phyloP scores from a whole-genome alignment of 2,329 filamentous ascomycete genomes.

The Fusarium paranaense region DNA sequence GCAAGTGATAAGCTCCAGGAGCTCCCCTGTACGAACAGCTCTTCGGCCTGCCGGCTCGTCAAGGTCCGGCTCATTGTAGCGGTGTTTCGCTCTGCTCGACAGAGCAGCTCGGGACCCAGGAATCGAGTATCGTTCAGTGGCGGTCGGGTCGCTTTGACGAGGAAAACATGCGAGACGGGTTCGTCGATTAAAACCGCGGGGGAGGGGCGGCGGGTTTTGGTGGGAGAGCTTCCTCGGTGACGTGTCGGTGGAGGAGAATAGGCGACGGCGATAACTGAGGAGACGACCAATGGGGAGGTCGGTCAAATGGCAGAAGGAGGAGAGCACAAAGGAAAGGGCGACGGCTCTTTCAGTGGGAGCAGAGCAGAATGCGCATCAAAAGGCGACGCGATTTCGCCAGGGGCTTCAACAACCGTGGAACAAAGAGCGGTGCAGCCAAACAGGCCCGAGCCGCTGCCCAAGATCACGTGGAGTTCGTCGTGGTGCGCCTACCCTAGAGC shows the following conservation, averaged over 20 bases:
- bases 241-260: conserved; percentile 35
- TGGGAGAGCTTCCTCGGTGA: conserved; percentile 35
- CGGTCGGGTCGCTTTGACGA: not conserved
- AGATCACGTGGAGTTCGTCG: not conserved
- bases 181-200: conserved; percentile 37
- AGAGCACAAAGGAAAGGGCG: conserved; percentile 28
- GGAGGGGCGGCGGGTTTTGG: conserved; percentile 39
- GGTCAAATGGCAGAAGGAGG: conserved; percentile 9
- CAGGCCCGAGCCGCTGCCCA: not conserved
- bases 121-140: not conserved
- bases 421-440: conserved; percentile 14
- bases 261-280: conserved; percentile 1
- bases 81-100: conserved; percentile 31
- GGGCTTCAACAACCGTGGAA: conserved; percentile 26
- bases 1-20: conserved; percentile 5
- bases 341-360: conserved; percentile 10
- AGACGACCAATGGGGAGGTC: conserved; percentile 15
- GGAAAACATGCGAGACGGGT: conserved; percentile 23
- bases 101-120: conserved; percentile 16
- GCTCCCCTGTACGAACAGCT: conserved; percentile 73
- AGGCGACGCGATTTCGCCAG: conserved; percentile 31
- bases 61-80: conserved; percentile 38
- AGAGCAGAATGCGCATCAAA: conserved; percentile 21
- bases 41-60: conserved; percentile 76
- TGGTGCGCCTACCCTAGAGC: not conserved